Percentiles rank a stretch among this genome's conserved stretches.
Evolutionary conservation across 1,284 basidiomycete species (phyloP).

Genomic region (Ganoderma leucocontextum): DNA sequence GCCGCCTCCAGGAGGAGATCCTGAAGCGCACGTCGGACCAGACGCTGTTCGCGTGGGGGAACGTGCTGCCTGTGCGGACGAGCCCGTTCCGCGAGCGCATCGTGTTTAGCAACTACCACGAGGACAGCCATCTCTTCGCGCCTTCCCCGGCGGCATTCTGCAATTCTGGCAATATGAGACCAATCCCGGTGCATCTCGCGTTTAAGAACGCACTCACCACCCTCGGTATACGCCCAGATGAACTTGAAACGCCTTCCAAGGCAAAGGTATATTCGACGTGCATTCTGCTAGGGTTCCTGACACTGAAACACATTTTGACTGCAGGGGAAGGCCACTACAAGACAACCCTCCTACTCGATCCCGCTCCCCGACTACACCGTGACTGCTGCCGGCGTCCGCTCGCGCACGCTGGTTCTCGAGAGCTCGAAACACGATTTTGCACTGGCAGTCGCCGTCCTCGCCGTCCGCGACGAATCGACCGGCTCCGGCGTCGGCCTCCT

Average conservation of each 20-base stretch:
- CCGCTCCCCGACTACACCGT: conserved; percentile 27
- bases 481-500: conserved; percentile 28
- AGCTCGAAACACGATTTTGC: conserved; percentile 9
- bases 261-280: neutral
- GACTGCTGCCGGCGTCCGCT: conserved; percentile 28
- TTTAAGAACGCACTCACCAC: conserved; percentile 19
- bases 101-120: conserved; percentile 24
- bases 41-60: conserved; percentile 31
- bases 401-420: conserved; percentile 28
- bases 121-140: conserved; percentile 30
- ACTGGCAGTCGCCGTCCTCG: conserved; percentile 28
- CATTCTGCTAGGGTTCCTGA: neutral
- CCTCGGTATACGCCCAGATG: conserved; percentile 12
- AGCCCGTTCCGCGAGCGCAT: conserved; percentile 23
- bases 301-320: neutral
- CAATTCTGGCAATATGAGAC: conserved; percentile 20
- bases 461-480: conserved; percentile 24
- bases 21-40: conserved; percentile 30
- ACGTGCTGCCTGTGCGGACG: conserved; percentile 21
- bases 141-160: conserved; percentile 26
- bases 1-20: conserved; percentile 30
- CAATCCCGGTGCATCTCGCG: conserved; percentile 18
- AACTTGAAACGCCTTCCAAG: neutral
- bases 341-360: conserved; percentile 10
- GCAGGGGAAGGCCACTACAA: neutral